Evolutionary conservation across 2,329 filamentous ascomycete genomes (phyloP).

Genomic region (Clonostachys rosea): DNA sequence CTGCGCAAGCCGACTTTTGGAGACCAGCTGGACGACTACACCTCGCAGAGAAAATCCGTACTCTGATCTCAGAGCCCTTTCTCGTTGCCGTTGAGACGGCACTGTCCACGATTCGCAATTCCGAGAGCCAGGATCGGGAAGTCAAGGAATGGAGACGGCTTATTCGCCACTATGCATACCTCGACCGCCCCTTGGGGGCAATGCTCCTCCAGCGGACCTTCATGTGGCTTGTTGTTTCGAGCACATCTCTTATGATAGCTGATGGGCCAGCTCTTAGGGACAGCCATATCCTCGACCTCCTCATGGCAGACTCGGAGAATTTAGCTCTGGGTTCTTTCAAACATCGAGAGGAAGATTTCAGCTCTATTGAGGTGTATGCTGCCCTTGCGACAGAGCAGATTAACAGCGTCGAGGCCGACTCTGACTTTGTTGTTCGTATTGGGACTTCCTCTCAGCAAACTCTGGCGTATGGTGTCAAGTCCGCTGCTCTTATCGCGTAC

Average conservation of each 20-base stretch:
- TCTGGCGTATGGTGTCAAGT: conserved; percentile 81
- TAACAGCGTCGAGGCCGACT: conserved; percentile 78
- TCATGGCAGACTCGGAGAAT: conserved; percentile 47
- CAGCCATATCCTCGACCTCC: conserved; percentile 67
- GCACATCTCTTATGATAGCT: conserved; percentile 67
- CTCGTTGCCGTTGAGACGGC: conserved; percentile 84
- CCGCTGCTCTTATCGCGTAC: conserved; percentile 75
- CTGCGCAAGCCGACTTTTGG: conserved; percentile 79
- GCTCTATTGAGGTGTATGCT: conserved; percentile 59
- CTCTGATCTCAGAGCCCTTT: conserved; percentile 78
- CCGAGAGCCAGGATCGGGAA: conserved; percentile 57
- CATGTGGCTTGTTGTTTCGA: conserved; percentile 77
- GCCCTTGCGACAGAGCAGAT: conserved; percentile 78
- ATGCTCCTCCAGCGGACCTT: conserved; percentile 89
- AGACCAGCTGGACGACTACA: conserved; percentile 65
- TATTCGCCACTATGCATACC: conserved; percentile 74
- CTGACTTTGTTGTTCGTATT: conserved; percentile 74
- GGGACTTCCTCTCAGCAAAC: conserved; percentile 83
- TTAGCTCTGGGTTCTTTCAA: neutral
- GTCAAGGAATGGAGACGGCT: conserved; percentile 86
- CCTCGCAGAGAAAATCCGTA: conserved; percentile 66
- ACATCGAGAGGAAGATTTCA: conserved; percentile 42
- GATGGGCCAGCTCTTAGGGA: conserved; percentile 55
- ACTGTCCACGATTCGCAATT: conserved; percentile 84
- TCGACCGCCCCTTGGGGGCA: conserved; percentile 78